phyloP scores from a whole-genome alignment of 2,329 filamentous ascomycete genomes.

The Ploettnerulaceae sp. region DNA sequence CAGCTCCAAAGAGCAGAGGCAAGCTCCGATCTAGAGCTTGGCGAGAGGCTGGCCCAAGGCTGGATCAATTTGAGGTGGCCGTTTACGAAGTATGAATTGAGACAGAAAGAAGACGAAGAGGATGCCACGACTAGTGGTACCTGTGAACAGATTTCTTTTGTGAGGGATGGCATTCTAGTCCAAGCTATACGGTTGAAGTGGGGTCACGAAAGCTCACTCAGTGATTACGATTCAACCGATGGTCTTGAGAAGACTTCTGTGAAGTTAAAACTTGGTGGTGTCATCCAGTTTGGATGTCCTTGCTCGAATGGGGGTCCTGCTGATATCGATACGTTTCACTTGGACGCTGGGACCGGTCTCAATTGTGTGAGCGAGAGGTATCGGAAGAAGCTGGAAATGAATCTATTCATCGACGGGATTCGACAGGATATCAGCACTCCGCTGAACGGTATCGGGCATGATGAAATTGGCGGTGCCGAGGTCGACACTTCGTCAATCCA shows the following conservation, averaged over 20 bases:
- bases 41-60: conserved; percentile 18
- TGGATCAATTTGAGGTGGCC: conserved; percentile 24
- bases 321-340: conserved; percentile 10
- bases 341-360: conserved; percentile 6
- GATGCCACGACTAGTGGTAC: conserved; percentile 12
- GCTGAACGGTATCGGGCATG: conserved; percentile 2
- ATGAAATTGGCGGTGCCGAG: conserved; percentile 10
- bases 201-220: conserved; percentile 18
- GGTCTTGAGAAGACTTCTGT: conserved; percentile 8
- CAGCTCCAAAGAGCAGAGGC: conserved; percentile 9
- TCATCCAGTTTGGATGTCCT: conserved; percentile 22
- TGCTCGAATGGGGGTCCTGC: conserved; percentile 18
- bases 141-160: conserved; percentile 21
- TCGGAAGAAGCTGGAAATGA: conserved; percentile 15
- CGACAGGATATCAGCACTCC: conserved; percentile 4
- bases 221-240: conserved; percentile 14
- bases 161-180: conserved; percentile 15
- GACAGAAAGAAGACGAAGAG: conserved; percentile 5
- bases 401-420: conserved; percentile 13
- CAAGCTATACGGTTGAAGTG: conserved; percentile 20
- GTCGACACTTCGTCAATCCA: conserved; percentile 14
- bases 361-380: conserved; percentile 17
- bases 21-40: conserved; percentile 16
- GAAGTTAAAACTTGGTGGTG: conserved; percentile 15
- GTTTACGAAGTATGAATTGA: conserved; percentile 18